A percentile compares a stretch with the other conserved stretches of the same genome.
Evolutionary conservation across 2,329 filamentous ascomycete species (phyloP).

Genomic region (Xylariaceae sp.): DNA sequence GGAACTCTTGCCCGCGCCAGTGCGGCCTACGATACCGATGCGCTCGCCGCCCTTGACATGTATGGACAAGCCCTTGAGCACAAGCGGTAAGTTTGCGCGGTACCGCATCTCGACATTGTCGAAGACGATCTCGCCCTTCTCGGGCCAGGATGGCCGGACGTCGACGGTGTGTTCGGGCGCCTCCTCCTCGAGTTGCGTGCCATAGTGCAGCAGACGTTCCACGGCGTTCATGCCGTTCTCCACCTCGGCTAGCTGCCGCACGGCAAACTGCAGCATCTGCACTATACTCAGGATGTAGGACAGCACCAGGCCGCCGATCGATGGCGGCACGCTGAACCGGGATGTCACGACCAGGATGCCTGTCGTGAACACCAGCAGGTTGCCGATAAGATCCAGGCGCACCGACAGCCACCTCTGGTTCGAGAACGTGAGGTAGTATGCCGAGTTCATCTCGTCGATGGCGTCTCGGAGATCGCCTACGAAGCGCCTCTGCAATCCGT

Average conservation of each 20-base stretch:
- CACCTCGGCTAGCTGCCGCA: constrained; percentile 91
- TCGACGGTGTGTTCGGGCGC: constrained; percentile 80
- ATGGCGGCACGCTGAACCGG: constrained; percentile 83
- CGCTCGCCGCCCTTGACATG: constrained; percentile 78
- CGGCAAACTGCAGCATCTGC: constrained; percentile 94
- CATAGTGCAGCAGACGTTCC: constrained; percentile 90
- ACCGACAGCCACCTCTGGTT: constrained; percentile 94
- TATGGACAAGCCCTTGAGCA: constrained; percentile 74
- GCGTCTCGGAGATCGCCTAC: constrained; percentile 70
- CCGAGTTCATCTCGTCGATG: constrained; percentile 91
- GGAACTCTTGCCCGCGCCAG: constrained; percentile 81
- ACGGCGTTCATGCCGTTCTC: constrained; percentile 99
- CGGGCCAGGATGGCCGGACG: constrained; percentile 80
- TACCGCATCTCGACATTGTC: constrained; percentile 81
- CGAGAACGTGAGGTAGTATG: constrained; percentile 93
- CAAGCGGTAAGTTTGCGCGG: constrained; percentile 72
- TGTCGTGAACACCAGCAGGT: constrained; percentile 82
- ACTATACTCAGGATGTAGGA: constrained; percentile 94
- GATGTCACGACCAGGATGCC: constrained; percentile 92
- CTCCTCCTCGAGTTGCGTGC: constrained; percentile 85
- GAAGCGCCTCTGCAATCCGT: constrained; percentile 81
- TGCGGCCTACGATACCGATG: constrained; percentile 82
- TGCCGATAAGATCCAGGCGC: constrained; percentile 84
- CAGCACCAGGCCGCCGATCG: constrained; percentile 85
- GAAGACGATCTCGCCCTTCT: constrained; percentile 82